Base-by-base conservation (phyloP, 495 filamentous ascomycete species). In the Podospora didyma region DNA sequence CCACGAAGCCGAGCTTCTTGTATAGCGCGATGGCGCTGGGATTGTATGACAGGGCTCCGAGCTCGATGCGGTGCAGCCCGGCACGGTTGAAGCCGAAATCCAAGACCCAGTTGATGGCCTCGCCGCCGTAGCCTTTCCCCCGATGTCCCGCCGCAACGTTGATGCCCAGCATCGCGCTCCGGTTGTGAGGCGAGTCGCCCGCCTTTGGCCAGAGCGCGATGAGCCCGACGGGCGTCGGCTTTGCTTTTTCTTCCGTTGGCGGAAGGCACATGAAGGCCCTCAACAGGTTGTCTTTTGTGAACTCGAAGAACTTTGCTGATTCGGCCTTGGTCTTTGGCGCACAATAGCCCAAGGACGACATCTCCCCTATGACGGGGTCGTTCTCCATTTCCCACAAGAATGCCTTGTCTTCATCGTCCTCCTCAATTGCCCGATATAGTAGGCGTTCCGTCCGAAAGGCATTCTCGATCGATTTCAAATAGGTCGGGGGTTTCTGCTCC, bases 21-120 rank as follows among this genome's bases (percentile, higher is more conserved):
- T 82, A 82, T 55, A 81, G 54, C 26, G 56, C 61, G 51, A 70
- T 46, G 1, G 77, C 81, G 16, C 67, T 66, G 20, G 62, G 51
- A 59, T 82, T 82, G 50, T 68, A 80, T 48, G 59, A 68, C 51
- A 79, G 76, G 0, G 64, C 64, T 19, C 55, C 48, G 7, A 80
- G 68, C 12, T 62, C 61, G n/a, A 79, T 65, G 28, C 75, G 62
- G 62, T 82, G 80, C 68, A 81, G 26, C 2, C 75, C 77, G 0
- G 69, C 72, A 28, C 67, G 61, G 46, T 62, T 51, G 56, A 83
- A 82, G 2, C 66, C 77, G 69, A 75, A 82, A 31, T 77, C 69
- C 51, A 82, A 42, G 10, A 53, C 67, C 80, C 80, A 83, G 46
- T 68, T 65, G 19, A 81, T 77, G 0, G 78, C 79, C 62, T 84